phyloP scores from a whole-genome alignment of 495 filamentous ascomycete genomes.

The Penicillium turbatum region DNA sequence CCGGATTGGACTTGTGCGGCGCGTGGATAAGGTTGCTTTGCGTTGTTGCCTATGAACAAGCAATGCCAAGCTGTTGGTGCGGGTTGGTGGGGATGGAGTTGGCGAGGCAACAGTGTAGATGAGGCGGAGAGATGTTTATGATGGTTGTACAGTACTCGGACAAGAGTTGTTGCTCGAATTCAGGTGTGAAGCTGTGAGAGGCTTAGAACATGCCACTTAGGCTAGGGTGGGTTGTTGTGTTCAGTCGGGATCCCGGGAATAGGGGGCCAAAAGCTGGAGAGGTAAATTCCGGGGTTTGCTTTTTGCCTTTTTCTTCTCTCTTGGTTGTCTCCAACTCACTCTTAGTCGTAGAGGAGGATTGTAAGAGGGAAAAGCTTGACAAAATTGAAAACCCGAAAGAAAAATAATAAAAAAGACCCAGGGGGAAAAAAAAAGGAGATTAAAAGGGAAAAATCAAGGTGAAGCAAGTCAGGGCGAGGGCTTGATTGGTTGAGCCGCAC shows the following conservation, averaged over 20 bases:
- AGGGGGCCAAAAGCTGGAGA: neutral
- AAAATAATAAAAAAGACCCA: constrained; percentile 14
- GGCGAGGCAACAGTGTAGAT: constrained; percentile 24
- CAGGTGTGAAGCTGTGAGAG: too few species aligned
- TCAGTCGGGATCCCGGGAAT: constrained; percentile 3
- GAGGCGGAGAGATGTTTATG: neutral
- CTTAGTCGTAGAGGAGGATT: neutral
- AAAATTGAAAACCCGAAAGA: constrained; percentile 6
- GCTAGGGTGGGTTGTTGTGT: neutral
- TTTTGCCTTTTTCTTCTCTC: neutral
- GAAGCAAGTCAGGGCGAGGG: constrained; percentile 6
- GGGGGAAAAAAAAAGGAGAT: constrained; percentile 4
- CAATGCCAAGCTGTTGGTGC: constrained; percentile 29
- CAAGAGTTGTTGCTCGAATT: too few species aligned
- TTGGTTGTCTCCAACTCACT: neutral
- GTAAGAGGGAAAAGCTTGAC: neutral
- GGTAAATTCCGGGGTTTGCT: neutral
- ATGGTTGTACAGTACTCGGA: too few species aligned
- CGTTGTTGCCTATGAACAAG: constrained; percentile 17
- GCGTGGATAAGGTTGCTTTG: neutral
- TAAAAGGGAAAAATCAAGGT: constrained; percentile 6
- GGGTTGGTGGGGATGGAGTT: constrained; percentile 21
- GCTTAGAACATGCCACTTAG: constrained; percentile 4
- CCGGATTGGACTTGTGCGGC: neutral
- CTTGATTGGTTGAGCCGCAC: constrained; percentile 9